Evolutionary conservation across 768 basidiomycete genomes (phyloP), one percentile per base, ranked within the genome.

Genomic region (Candolleomyces efflorescens): DNA sequence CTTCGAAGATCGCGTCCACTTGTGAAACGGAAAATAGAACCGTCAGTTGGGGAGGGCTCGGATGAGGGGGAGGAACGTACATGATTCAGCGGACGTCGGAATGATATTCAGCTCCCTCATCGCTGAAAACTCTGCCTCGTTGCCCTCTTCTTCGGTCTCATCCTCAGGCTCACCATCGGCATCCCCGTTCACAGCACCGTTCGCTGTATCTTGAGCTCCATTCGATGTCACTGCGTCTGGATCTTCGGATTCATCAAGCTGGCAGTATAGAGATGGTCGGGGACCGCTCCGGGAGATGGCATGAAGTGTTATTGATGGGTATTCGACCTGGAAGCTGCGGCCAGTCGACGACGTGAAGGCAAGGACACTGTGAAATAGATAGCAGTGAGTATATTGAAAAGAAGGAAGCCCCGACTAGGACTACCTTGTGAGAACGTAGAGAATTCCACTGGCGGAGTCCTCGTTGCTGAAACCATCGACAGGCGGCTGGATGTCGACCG

Each of bases 301-400:
- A 65, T 99, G 97, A 2, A 99, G 82, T 0, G 93, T 96, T 67
- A 99, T 90, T 5, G 87, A 78, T 10, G 92, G 93, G 69, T 96
- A 98, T 57, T 86, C 78, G 67, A 98, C 82, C 62, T 90, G 85
- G 71, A 98, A 88, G 15, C 92, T 94, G 45, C 77, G 75, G 15
- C 85, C 85, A 0, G 84, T 76, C 11, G 81, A 65, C 2, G 89
- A 85, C 72, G 90, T 82, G 80, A 91, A 96, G 2, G 83, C 83
- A 39, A 97, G 80, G 15, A 81, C 85, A 61, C 94, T 65, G 45
- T 32, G 32, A 5, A 5, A 32, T n/a, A 47, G 12, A 58, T 49
- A 11, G 46, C 9, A 54, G 50, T 58, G 51, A 55, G 18, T 56
- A 53, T 39, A 61, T 37, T 52, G 59, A 23, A 20, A 23, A 41